Percentiles rank a stretch among this genome's conserved stretches.
Evolutionary conservation across 2,329 filamentous ascomycete genomes (phyloP).

Genomic region (Mycosphaerella arachidis): DNA sequence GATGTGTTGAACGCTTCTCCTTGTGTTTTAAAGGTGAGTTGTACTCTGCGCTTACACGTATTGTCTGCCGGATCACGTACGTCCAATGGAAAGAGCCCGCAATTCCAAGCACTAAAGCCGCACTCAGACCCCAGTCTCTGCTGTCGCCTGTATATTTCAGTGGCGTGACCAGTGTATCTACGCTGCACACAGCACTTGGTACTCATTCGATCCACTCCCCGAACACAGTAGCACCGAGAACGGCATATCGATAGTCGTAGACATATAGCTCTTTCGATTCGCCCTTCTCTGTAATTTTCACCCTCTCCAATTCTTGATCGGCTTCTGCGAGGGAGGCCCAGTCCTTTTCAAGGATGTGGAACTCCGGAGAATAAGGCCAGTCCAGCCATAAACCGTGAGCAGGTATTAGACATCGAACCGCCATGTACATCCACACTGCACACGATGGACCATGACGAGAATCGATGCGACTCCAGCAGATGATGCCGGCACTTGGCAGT

Average conservation of each 20-base stretch:
- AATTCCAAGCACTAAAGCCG: too few relatives aligned
- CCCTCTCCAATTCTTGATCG: background rate
- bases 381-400: conserved; percentile 1
- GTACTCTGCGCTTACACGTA: too few relatives aligned
- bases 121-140: too few relatives aligned
- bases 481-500: background rate
- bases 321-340: background rate
- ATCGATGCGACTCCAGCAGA: background rate
- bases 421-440: background rate
- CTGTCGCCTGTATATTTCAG: too few relatives aligned
- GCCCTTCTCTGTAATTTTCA: background rate
- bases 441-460: background rate
- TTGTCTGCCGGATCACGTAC: too few relatives aligned
- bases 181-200: too few relatives aligned
- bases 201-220: too few relatives aligned
- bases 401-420: background rate
- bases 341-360: background rate
- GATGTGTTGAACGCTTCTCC: too few relatives aligned
- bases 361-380: background rate
- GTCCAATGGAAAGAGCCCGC: too few relatives aligned
- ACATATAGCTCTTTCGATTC: too few relatives aligned
- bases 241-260: background rate
- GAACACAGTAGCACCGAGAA: background rate
- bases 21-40: too few relatives aligned
- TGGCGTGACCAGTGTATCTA: too few relatives aligned